Evolutionary conservation across 1,139 yeast genomes (phyloP), one percentile per base, ranked within the genome.

Genomic region (Meyerozyma athensensis): DNA sequence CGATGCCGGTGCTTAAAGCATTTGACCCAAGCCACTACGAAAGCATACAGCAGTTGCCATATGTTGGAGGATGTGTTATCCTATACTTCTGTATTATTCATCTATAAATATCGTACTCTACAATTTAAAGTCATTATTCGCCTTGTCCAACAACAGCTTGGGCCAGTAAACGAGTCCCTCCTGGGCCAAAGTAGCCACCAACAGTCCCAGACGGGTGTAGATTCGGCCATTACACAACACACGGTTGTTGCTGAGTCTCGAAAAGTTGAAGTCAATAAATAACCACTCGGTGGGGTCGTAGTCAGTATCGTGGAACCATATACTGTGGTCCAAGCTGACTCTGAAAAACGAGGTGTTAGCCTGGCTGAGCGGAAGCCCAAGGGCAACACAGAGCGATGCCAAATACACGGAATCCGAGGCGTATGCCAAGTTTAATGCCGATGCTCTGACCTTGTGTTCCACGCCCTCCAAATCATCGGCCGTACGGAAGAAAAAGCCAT

Each of bases 271-370:
- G 46, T 66, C 72, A 39, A 67, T 42, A 44, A 58, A 69, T 43
- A 67, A 44, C 72, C 73, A 68, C 18, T 58, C 53, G 22, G 65
- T 61, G 3, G 71, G 59, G 45, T 66, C 66, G 35, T 54, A 65
- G 38, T 63, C 56, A 2, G 41, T 43, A 39, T 64, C 70, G 42
- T 68, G 74, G 50, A 58, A 61, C 43, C 55, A 64, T 17, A 68
- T 49, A n/a, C 63, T 41, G 43, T 68, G 73, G 46, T 68, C 74
- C 48, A 69, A 58, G 37, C 68, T 62, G 2, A 69, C 74, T 36
- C 71, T 54, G 52, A 61, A 63, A 46, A 61, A 67, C 33, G 44
- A 52, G 10, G 44, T 38, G 28, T 49, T 52, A 26, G 38, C 48
- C 26, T 40, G 38, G 37, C 46, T 48, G 23, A 57, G 42, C 1